Evolutionary conservation across 441 rosid species (phyloP).

Genomic region (Arabidopsis lyrata): DNA sequence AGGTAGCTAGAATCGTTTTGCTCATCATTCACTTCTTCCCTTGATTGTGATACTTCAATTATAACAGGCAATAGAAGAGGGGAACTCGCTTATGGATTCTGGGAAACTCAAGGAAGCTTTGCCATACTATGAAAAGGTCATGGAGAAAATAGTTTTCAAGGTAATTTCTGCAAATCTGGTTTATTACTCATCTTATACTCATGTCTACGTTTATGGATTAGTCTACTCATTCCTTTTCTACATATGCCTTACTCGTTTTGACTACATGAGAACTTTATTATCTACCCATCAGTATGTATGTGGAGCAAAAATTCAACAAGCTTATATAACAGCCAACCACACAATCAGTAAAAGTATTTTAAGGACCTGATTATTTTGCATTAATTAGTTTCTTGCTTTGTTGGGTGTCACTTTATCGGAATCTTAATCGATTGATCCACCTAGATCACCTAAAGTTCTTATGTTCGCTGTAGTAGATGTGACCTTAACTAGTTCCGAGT

Average conservation of each 20-base stretch:
- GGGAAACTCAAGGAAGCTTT: constrained; percentile 85
- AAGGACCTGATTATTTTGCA: constrained; percentile 1
- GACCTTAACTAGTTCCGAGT: constrained; percentile 34
- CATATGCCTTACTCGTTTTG: background rate
- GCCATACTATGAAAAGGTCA: constrained; percentile 67
- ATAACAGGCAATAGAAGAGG: constrained; percentile 70
- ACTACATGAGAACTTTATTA: constrained; percentile 9
- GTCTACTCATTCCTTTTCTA: background rate
- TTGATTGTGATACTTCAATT: constrained; percentile 10
- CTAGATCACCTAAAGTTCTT: constrained; percentile 1
- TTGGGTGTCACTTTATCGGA: background rate
- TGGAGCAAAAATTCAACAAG: constrained; percentile 8
- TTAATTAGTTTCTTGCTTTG: constrained; percentile 1
- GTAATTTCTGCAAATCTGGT: constrained; percentile 48
- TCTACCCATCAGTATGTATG: constrained; percentile 27
- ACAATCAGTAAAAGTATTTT: background rate
- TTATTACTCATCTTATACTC: constrained; percentile 9
- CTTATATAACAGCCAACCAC: constrained; percentile 3
- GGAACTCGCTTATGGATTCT: constrained; percentile 77
- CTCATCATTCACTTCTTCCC: constrained; percentile 13
- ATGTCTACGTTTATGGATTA: constrained; percentile 27
- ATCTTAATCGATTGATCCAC: constrained; percentile 28
- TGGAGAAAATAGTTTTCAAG: constrained; percentile 74
- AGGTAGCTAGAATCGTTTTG: constrained; percentile 1
- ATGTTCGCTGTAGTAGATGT: constrained; percentile 1